These are phyloP conservation scores for Macrophomina phaseolina DNA, from an alignment of 2,329 filamentous ascomycete species.

Conservation along the genomic window DNA sequence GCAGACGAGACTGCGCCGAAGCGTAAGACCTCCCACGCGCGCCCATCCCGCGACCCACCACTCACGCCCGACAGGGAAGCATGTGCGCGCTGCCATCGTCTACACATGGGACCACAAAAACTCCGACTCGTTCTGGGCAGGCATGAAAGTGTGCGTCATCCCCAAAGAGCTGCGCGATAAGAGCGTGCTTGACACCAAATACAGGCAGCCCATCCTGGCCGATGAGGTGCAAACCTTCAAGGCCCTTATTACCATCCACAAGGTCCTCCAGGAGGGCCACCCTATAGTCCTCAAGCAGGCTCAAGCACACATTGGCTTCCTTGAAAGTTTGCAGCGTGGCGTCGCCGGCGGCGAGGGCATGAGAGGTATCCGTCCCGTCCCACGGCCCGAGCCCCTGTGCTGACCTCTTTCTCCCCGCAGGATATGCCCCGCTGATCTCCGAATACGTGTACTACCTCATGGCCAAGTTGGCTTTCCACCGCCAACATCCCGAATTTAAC, in stretches of 20 bases:
- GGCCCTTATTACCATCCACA: conserved; percentile 94
- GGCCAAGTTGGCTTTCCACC: conserved; percentile 94
- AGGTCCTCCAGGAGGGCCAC: conserved; percentile 96
- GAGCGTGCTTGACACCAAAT: conserved; percentile 23
- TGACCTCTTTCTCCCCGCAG: conserved; percentile 41
- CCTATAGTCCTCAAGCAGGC: conserved; percentile 86
- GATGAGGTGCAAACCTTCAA: conserved; percentile 99
- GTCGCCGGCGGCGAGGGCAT: conserved; percentile 78
- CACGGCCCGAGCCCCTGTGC: background rate
- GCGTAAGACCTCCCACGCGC: conserved; percentile 52
- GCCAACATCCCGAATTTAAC: conserved; percentile 97
- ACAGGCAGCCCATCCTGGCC: conserved; percentile 92
- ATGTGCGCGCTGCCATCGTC: conserved; percentile 97
- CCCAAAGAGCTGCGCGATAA: conserved; percentile 11
- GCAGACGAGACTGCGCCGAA: conserved; percentile 70
- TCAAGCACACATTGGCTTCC: conserved; percentile 85
- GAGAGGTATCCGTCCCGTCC: conserved; percentile 61
- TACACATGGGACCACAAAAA: conserved; percentile 99
- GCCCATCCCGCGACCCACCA: conserved; percentile 27
- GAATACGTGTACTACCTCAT: conserved; percentile 97
- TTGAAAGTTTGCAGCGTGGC: conserved; percentile 88
- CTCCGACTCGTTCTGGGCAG: conserved; percentile 92
- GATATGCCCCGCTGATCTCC: conserved; percentile 87
- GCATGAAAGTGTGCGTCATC: conserved; percentile 85
- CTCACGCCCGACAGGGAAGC: conserved; percentile 67